Evolutionary conservation across 1,139 yeast species (phyloP).

Genomic region (Insectozyma bohioensis): DNA sequence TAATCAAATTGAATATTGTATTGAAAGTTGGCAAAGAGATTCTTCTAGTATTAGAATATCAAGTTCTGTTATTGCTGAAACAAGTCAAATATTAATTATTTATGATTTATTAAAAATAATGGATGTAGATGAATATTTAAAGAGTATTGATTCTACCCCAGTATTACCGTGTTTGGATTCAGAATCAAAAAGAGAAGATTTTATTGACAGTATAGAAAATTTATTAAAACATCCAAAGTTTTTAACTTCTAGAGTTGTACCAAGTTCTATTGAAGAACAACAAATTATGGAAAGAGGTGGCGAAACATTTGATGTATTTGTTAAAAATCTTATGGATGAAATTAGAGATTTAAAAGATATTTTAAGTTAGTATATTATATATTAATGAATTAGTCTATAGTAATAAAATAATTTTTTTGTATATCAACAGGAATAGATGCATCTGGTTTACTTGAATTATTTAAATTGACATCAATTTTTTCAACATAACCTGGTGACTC

Average conservation of each 20-base stretch:
- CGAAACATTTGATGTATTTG: slow-evolving; percentile 38
- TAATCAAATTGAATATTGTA: slow-evolving; percentile 62
- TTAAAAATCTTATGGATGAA: slow-evolving; percentile 51
- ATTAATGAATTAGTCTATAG: slow-evolving; percentile 6
- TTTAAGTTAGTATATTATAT: slow-evolving; percentile 15
- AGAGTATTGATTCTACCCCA: slow-evolving; percentile 24
- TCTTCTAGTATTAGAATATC: slow-evolving; percentile 56
- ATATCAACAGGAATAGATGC: slow-evolving; percentile 27
- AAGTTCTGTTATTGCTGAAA: slow-evolving; percentile 69
- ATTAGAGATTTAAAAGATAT: slow-evolving; percentile 56
- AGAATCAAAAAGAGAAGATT: slow-evolving; percentile 53
- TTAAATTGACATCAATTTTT: slow-evolving; percentile 19
- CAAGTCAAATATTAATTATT: slow-evolving; percentile 71
- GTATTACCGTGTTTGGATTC: slow-evolving; percentile 65
- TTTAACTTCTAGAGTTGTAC: slow-evolving; percentile 64
- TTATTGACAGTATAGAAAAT: slow-evolving; percentile 61
- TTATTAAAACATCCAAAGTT: slow-evolving; percentile 85
- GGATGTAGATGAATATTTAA: slow-evolving; percentile 46
- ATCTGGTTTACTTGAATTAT: slow-evolving; percentile 22
- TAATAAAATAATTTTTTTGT: slow-evolving; percentile 15
- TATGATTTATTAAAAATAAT: slow-evolving; percentile 56
- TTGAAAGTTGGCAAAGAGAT: slow-evolving; percentile 70
- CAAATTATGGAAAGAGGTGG: slow-evolving; percentile 48
- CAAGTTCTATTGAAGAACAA: slow-evolving; percentile 67
- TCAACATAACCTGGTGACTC: slow-evolving; percentile 40